phyloP scores from a whole-genome alignment of 495 filamentous ascomycete genomes.

The Rostrohypoxylon terebratum region DNA sequence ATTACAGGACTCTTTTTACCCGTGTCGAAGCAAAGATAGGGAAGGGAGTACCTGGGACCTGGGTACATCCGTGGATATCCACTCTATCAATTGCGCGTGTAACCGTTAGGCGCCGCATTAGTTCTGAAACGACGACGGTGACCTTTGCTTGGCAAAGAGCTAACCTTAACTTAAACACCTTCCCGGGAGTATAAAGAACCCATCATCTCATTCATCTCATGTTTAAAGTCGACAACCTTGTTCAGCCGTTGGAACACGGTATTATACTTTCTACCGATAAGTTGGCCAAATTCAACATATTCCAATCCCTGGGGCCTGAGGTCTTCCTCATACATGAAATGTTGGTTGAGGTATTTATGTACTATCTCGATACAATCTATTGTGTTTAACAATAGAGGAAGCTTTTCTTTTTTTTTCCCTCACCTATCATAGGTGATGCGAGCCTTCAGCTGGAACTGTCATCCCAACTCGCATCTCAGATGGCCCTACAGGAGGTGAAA shows the following conservation, averaged over 20 bases:
- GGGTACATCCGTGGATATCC: slow-evolving; percentile 2
- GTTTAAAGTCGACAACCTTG: neutral
- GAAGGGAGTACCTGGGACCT: too few relatives aligned
- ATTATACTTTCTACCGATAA: neutral
- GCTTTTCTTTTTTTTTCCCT: neutral
- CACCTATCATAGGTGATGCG: neutral
- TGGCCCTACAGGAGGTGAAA: neutral
- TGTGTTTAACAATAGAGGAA: neutral
- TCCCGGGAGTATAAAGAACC: slow-evolving; percentile 18
- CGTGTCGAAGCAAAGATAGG: neutral
- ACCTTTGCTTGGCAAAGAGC: slow-evolving; percentile 3
- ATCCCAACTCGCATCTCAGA: neutral
- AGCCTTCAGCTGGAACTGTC: neutral
- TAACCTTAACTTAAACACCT: slow-evolving; percentile 26
- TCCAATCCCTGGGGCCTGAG: neutral
- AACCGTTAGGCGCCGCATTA: slow-evolving; percentile 39
- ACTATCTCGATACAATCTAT: neutral
- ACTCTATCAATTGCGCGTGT: slow-evolving; percentile 20
- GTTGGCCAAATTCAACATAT: neutral
- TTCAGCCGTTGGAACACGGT: neutral
- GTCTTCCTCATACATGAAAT: neutral
- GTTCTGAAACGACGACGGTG: slow-evolving; percentile 22
- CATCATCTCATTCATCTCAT: neutral
- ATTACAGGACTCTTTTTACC: slow-evolving; percentile 15
- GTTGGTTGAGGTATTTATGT: neutral